Conservation (phyloP, 2,329 filamentous ascomycete genomes). For the Fusarium acutatum region DNA sequence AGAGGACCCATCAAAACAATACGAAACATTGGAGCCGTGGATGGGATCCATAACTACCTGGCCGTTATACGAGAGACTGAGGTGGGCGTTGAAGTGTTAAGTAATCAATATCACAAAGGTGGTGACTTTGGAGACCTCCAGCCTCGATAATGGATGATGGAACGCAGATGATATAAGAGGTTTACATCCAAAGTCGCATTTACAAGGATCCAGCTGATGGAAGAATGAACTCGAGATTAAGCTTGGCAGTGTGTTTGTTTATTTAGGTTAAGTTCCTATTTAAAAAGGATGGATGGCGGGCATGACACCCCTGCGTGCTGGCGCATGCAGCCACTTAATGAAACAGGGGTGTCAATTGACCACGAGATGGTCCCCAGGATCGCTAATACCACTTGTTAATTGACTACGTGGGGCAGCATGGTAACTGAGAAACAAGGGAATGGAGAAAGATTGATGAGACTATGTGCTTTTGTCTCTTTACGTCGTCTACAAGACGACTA, state of each 20-base stretch:
- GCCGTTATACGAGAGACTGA: constrained; percentile 5
- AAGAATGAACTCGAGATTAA: constrained; percentile 39
- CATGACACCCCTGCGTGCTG: constrained; percentile 42
- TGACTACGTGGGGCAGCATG: constrained; percentile 30
- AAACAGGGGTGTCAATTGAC: constrained; percentile 41
- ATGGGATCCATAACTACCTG: constrained; percentile 15
- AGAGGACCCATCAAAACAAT: constrained; percentile 32
- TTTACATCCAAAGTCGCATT: constrained; percentile 18
- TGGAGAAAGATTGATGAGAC: constrained; percentile 15
- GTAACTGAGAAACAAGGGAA: constrained; percentile 17
- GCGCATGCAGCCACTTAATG: constrained; percentile 45
- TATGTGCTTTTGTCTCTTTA: neutral
- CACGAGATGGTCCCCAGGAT: constrained; percentile 36
- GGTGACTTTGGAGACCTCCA: constrained; percentile 1
- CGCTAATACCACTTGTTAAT: constrained; percentile 38
- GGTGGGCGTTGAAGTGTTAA: neutral
- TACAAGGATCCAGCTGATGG: constrained; percentile 26
- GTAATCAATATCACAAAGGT: neutral
- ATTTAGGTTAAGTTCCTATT: constrained; percentile 27
- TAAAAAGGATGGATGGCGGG: constrained; percentile 42
- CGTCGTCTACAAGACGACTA: neutral
- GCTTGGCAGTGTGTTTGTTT: constrained; percentile 37
- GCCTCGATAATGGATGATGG: constrained; percentile 21
- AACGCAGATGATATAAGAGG: constrained; percentile 26
- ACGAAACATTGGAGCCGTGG: constrained; percentile 18